Evolutionary conservation across 2,329 filamentous ascomycete species (phyloP).

Genomic region (Diaporthe sp.): DNA sequence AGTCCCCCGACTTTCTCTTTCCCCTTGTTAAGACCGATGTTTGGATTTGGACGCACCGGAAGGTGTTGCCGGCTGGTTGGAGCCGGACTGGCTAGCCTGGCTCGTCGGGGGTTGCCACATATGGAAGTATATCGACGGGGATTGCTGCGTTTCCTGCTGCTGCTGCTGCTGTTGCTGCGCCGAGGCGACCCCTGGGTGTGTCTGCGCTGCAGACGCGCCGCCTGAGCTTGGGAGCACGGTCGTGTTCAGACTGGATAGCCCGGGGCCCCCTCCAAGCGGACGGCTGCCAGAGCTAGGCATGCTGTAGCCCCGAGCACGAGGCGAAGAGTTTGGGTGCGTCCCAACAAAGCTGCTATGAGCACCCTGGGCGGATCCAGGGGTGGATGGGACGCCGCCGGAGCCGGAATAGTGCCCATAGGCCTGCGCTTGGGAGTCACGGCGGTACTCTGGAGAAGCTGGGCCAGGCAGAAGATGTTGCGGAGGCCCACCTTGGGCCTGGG

Average conservation of each 20-base stretch:
- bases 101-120: constrained; percentile 88
- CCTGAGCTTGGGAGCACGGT: constrained; percentile 54
- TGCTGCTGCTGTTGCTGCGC: constrained; percentile 72
- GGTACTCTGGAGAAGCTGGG: constrained; percentile 63
- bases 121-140: constrained; percentile 87
- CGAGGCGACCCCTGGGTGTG: constrained; percentile 62
- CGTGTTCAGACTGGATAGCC: constrained; percentile 57
- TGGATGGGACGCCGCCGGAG: constrained; percentile 53
- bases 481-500: constrained; percentile 58
- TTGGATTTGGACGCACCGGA: constrained; percentile 75
- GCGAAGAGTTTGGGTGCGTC: constrained; percentile 60
- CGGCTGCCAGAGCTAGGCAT: constrained; percentile 52
- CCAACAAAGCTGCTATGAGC: constrained; percentile 52
- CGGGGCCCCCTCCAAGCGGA: constrained; percentile 47
- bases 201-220: constrained; percentile 52
- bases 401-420: constrained; percentile 54
- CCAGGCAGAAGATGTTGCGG: constrained; percentile 62
- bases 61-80: constrained; percentile 77
- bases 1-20: constrained; percentile 49
- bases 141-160: constrained; percentile 67
- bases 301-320: constrained; percentile 61
- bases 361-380: constrained; percentile 53
- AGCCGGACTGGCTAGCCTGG: constrained; percentile 64
- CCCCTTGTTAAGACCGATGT: constrained; percentile 50
- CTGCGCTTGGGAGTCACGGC: constrained; percentile 61